Conservation (phyloP, 371 early-diverging fungal species). For the Mucor sp. region DNA sequence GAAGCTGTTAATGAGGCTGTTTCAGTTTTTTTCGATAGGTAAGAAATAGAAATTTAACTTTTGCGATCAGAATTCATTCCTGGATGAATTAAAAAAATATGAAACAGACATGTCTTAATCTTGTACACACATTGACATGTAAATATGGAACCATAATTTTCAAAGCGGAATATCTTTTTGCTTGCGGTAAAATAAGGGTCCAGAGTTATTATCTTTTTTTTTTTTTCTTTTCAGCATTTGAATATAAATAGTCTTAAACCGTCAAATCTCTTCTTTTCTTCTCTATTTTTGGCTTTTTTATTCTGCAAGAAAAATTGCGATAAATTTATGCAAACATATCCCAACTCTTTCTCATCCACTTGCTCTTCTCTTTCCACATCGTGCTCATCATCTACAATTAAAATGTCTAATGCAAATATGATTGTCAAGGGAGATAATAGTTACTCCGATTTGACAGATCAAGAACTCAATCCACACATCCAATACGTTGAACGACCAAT, state of each 20-base stretch:
- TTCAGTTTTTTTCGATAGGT: neutral
- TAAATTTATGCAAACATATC: neutral
- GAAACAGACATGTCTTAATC: neutral
- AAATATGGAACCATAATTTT: neutral
- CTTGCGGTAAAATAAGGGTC: neutral
- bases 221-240: neutral
- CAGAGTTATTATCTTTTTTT: neutral
- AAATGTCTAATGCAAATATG: neutral
- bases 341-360: neutral
- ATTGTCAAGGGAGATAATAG: neutral
- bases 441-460: slow-evolving; percentile 8
- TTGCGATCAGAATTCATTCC: neutral
- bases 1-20: neutral
- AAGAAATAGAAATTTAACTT: neutral
- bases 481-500: neutral
- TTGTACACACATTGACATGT: neutral
- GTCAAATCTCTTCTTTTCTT: neutral
- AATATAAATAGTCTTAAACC: neutral
- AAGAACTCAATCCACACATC: neutral
- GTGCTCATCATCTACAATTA: neutral
- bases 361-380: neutral
- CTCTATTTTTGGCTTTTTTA: neutral
- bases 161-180: neutral
- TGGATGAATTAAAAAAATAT: neutral
- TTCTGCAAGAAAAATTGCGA: neutral